phyloP scores from a whole-genome alignment of 257 asterid species.

The Solanum chaucha region DNA sequence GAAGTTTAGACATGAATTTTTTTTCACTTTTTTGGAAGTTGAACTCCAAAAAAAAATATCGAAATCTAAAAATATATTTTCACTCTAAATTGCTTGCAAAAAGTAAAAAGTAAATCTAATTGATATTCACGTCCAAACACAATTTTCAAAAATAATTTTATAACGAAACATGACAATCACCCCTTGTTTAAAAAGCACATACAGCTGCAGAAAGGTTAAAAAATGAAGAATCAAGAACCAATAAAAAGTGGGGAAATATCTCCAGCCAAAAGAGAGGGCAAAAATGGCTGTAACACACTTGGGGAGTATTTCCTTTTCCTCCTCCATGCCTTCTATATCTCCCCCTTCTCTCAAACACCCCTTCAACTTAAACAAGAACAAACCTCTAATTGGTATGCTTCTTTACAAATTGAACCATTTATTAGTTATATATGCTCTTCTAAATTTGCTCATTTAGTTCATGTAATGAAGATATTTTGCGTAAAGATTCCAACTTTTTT shows the following conservation, averaged over 20 bases:
- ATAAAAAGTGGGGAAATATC: not conserved
- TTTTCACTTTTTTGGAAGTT: no score
- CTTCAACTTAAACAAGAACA: conserved; percentile 12
- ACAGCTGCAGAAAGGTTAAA: not conserved
- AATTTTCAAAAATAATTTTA: no score
- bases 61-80: no score
- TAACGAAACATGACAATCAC: not conserved
- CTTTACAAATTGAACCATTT: not conserved
- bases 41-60: no score
- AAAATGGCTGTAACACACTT: conserved; percentile 28
- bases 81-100: no score
- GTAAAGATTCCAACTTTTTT: not conserved
- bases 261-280: not conserved
- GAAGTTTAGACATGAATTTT: not conserved
- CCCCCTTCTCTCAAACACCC: conserved; percentile 14
- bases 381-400: conserved; percentile 32
- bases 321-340: conserved; percentile 20
- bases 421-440: not conserved
- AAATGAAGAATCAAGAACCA: not conserved
- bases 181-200: not conserved
- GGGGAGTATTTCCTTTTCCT: conserved; percentile 32
- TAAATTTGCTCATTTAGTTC: not conserved
- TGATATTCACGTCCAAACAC: not conserved
- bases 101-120: no score
- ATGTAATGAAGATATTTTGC: not conserved